Percentiles rank a stretch among this genome's conserved stretches.
Conservation (phyloP, 2,329 filamentous ascomycete genomes). For the Fusarium domesticum region DNA sequence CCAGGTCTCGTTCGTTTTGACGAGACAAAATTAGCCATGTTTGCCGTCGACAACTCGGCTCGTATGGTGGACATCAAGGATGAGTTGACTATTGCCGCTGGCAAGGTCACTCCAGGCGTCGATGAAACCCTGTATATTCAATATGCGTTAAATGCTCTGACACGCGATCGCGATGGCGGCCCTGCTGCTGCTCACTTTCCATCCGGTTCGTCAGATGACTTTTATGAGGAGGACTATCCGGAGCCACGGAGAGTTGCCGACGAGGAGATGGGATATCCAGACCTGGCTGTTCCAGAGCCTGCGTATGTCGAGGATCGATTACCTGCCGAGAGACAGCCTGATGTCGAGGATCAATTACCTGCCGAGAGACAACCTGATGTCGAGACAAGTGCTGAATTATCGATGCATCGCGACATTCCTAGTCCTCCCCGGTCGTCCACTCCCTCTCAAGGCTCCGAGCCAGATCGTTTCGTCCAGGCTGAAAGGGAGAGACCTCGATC, state of each 20-base stretch:
- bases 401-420: slow-evolving; percentile 16
- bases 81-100: slow-evolving; percentile 48
- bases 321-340: slow-evolving; percentile 19
- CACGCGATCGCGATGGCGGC: slow-evolving; percentile 62
- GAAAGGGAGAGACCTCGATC: slow-evolving; percentile 35
- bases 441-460: slow-evolving; percentile 15
- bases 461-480: slow-evolving; percentile 12
- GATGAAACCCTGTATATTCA: slow-evolving; percentile 87
- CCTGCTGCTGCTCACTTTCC: slow-evolving; percentile 51
- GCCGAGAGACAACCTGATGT: slow-evolving; percentile 16
- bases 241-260: slow-evolving; percentile 18
- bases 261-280: slow-evolving; percentile 18
- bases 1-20: slow-evolving; percentile 35
- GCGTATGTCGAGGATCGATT: slow-evolving; percentile 30
- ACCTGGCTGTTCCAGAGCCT: slow-evolving; percentile 23
- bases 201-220: slow-evolving; percentile 37
- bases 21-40: slow-evolving; percentile 40
- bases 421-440: slow-evolving; percentile 11
- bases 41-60: slow-evolving; percentile 33
- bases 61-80: slow-evolving; percentile 47
- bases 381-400: slow-evolving; percentile 20
- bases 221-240: slow-evolving; percentile 32
- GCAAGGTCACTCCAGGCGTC: slow-evolving; percentile 67
- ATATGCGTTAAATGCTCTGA: slow-evolving; percentile 85
- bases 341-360: slow-evolving; percentile 17